Evolutionary conservation across 495 filamentous ascomycete species (phyloP).

Genomic region (Trichoderma orchidacearum): DNA sequence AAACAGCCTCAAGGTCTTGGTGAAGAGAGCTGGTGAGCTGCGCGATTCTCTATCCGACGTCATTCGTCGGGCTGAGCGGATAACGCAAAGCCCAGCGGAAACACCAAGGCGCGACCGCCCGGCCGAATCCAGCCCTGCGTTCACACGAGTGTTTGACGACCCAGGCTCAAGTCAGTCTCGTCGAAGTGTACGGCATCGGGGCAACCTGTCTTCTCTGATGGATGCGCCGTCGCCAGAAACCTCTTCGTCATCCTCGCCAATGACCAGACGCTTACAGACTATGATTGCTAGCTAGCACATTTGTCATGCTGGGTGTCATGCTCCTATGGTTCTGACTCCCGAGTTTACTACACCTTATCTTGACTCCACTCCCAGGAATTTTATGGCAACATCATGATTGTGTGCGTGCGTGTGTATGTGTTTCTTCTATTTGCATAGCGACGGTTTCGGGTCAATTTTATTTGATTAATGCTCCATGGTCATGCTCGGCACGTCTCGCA

Average conservation of each 20-base stretch:
- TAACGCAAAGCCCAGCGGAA: slow-evolving; percentile 44
- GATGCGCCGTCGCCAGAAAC: slow-evolving; percentile 32
- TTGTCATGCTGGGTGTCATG: not conserved
- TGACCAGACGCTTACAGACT: slow-evolving; percentile 49
- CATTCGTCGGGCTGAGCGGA: slow-evolving; percentile 65
- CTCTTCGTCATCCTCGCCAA: slow-evolving; percentile 29
- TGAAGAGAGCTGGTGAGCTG: slow-evolving; percentile 68
- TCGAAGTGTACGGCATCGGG: slow-evolving; percentile 33
- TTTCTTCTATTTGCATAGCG: slow-evolving; percentile 4
- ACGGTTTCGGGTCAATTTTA: not conserved
- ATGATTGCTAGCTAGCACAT: slow-evolving; percentile 44
- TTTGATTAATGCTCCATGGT: not conserved
- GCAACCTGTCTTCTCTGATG: slow-evolving; percentile 31
- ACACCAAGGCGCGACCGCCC: slow-evolving; percentile 29
- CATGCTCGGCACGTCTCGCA: not conserved
- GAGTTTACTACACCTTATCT: not conserved
- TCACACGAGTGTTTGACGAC: slow-evolving; percentile 50
- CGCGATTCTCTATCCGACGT: slow-evolving; percentile 60
- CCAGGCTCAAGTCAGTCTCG: slow-evolving; percentile 32
- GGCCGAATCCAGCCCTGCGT: slow-evolving; percentile 41
- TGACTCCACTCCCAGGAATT: not conserved
- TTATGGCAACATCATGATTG: not conserved
- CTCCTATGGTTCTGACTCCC: not conserved
- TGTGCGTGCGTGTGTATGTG: not conserved
- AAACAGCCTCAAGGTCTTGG: slow-evolving; percentile 72